Conservation (phyloP, 495 filamentous ascomycete species). For the Penicillium ochrochloron region DNA sequence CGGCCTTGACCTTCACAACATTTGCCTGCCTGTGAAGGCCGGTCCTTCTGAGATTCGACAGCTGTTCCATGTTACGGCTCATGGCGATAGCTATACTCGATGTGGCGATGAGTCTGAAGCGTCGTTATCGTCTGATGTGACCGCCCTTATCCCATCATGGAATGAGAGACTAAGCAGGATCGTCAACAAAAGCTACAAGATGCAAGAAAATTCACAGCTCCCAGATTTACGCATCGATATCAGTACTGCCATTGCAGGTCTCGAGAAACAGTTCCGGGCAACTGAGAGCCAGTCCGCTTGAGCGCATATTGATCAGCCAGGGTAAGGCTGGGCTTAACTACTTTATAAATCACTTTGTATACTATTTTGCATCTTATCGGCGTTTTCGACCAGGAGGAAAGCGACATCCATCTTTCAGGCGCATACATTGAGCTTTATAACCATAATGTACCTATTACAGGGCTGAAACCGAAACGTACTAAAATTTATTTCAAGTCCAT, state of each 20-base stretch:
- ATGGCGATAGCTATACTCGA: conserved; percentile 30
- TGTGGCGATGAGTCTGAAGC: conserved; percentile 5
- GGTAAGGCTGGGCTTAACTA: not conserved
- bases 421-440: not conserved
- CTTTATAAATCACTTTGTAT: not conserved
- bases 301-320: not conserved
- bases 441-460: not conserved
- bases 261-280: not conserved
- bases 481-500: not conserved
- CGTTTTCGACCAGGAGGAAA: not conserved
- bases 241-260: not conserved
- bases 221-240: conserved; percentile 17
- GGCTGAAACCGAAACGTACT: not conserved
- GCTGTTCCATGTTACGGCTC: conserved; percentile 10
- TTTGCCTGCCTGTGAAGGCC: conserved; percentile 22
- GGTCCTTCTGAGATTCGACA: conserved; percentile 15
- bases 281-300: not conserved
- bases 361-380: not conserved
- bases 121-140: conserved; percentile 10
- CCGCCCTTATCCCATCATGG: conserved; percentile 20
- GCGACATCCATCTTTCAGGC: not conserved
- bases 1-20: conserved; percentile 33
- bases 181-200: conserved; percentile 17
- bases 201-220: not conserved
- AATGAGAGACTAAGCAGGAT: conserved; percentile 18